Evolutionary conservation across 139 green algal species (phyloP).

Genomic region (Tetradesmus lagerheimii): DNA sequence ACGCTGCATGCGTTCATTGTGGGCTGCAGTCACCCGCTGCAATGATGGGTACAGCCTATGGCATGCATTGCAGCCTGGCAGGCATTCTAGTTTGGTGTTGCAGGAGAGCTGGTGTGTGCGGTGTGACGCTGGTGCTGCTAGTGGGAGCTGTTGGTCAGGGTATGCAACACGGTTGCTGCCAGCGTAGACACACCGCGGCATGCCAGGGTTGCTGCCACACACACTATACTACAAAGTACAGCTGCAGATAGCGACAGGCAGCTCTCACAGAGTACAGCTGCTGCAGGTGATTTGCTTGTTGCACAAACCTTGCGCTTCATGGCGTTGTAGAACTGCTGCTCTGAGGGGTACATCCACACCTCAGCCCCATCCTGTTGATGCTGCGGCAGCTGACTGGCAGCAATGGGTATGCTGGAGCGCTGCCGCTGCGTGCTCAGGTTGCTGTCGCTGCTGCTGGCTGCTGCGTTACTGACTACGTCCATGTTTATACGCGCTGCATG

Average conservation of each 20-base stretch:
- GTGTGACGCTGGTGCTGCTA: not conserved
- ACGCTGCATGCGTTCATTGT: not conserved
- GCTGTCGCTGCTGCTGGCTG: conserved; percentile 11
- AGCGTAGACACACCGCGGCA: not conserved
- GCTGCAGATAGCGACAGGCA: no score
- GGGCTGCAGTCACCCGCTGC: not conserved
- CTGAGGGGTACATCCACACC: conserved; percentile 89
- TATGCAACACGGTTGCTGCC: not conserved
- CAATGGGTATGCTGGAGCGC: conserved; percentile 58
- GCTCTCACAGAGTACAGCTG: no score
- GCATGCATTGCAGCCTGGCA: no score
- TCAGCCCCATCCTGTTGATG: conserved; percentile 49
- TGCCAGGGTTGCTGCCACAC: not conserved
- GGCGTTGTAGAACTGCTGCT: conserved; percentile 95
- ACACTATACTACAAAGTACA: no score
- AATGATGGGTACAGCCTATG: no score
- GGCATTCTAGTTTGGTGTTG: no score
- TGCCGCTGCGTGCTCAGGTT: conserved; percentile 33
- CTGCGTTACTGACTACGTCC: conserved; percentile 41
- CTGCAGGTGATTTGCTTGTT: not conserved
- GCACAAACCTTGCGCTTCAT: conserved; percentile 88
- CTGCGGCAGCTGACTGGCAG: conserved; percentile 30
- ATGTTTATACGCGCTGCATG: conserved; percentile 54
- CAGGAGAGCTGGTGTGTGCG: no score
- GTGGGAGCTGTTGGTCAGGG: not conserved